phyloP scores from a whole-genome alignment of 148 eudicot genomes.

The Amaranthus hypochondriacus region DNA sequence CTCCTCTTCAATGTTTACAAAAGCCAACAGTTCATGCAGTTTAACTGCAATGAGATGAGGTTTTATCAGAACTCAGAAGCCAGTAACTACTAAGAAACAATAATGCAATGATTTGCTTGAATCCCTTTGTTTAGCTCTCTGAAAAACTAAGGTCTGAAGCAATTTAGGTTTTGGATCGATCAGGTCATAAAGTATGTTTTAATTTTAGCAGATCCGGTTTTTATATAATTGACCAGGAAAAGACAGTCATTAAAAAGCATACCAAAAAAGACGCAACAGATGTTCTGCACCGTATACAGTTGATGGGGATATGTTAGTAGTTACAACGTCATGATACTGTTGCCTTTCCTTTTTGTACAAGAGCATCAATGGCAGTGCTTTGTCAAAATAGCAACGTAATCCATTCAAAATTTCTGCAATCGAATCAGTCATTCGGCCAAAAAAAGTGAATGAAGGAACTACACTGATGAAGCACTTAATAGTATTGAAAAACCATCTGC shows the following conservation, averaged over 20 bases:
- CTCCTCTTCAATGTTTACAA: conserved; percentile 67
- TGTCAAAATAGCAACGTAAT: conserved; percentile 79
- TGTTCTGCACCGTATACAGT: conserved; percentile 94
- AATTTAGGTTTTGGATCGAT: neutral
- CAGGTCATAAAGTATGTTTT: neutral
- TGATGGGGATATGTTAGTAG: conserved; percentile 75
- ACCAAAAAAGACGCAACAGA: conserved; percentile 97
- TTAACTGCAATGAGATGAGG: conserved; percentile 52
- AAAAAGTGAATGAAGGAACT: conserved; percentile 1
- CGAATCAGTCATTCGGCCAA: conserved; percentile 53
- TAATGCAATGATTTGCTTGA: neutral
- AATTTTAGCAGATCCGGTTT: neutral
- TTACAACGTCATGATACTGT: conserved; percentile 69
- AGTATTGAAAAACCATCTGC: neutral
- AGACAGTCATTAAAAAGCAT: conserved; percentile 20
- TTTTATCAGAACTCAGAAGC: conserved; percentile 3
- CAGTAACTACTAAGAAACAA: neutral
- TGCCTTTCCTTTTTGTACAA: conserved; percentile 87
- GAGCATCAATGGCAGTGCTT: conserved; percentile 75
- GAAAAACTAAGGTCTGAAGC: neutral
- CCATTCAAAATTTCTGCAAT: conserved; percentile 85
- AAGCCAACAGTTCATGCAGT: conserved; percentile 67
- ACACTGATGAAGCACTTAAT: neutral
- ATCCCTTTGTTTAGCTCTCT: no score
- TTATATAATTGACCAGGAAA: neutral